Evolutionary conservation across 202 grass and related monocot species (phyloP).

Genomic region (Panicum hallii): DNA sequence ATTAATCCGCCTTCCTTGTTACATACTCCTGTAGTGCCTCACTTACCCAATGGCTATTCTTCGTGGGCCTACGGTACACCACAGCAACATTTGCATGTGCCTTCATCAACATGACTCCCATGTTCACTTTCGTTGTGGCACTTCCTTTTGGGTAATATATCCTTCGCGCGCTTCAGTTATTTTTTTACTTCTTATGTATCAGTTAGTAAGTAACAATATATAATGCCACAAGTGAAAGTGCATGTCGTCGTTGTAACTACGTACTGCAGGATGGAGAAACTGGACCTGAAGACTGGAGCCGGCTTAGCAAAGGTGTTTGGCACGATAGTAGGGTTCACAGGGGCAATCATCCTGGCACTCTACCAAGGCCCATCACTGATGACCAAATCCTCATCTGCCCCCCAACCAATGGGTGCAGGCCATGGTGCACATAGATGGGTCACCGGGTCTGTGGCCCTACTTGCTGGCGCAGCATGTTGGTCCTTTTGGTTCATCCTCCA

Average conservation of each 20-base stretch:
- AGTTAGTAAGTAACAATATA: too few species aligned
- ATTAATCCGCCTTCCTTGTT: neutral
- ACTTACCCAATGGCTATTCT: conserved; percentile 81
- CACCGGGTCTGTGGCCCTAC: conserved; percentile 56
- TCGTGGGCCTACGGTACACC: conserved; percentile 65
- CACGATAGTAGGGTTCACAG: conserved; percentile 57
- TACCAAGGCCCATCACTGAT: conserved; percentile 68
- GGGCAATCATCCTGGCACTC: conserved; percentile 59
- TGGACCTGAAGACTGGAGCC: conserved; percentile 57
- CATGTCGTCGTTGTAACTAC: too few species aligned
- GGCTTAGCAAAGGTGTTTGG: conserved; percentile 68
- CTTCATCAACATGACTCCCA: conserved; percentile 84
- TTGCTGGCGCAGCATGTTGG: conserved; percentile 59
- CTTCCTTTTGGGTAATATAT: conserved; percentile 58
- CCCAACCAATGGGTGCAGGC: neutral
- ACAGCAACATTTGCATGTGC: conserved; percentile 77
- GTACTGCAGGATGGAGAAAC: conserved; percentile 57
- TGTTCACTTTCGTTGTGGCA: conserved; percentile 75
- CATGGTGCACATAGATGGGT: conserved; percentile 54
- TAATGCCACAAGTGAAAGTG: too few species aligned
- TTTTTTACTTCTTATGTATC: too few species aligned
- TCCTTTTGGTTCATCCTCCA: conserved; percentile 77
- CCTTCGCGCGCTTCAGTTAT: neutral
- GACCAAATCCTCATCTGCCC: neutral
- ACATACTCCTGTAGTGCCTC: conserved; percentile 52